These are phyloP conservation scores for Apiospora rasikravindrae DNA, from an alignment of 2,329 filamentous ascomycete genomes.

Conservation along the genomic window DNA sequence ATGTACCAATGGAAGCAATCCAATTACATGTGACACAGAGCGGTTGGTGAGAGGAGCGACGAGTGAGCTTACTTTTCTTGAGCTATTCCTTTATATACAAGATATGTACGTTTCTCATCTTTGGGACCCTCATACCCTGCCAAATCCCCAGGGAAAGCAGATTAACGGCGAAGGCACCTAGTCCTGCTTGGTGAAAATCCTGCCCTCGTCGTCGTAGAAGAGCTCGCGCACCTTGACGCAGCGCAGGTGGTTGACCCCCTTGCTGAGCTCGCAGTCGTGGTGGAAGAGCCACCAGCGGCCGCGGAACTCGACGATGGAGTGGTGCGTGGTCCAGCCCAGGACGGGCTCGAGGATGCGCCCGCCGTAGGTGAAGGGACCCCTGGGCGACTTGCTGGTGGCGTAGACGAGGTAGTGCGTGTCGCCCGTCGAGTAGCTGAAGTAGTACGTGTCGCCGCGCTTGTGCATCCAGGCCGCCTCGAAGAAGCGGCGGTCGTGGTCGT, in stretches of 20 bases:
- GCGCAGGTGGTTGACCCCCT: conserved; percentile 72
- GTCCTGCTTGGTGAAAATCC: conserved; percentile 56
- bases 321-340: conserved; percentile 81
- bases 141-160: neutral
- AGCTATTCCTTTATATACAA: neutral
- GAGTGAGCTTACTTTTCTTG: neutral
- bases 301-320: conserved; percentile 76
- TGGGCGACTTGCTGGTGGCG: conserved; percentile 66
- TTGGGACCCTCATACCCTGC: neutral
- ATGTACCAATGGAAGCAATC: neutral
- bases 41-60: neutral
- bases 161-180: too few species aligned
- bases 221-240: conserved; percentile 79
- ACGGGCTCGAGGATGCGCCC: conserved; percentile 78
- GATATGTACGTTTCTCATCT: neutral
- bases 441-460: conserved; percentile 71
- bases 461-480: conserved; percentile 85
- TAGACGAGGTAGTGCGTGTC: conserved; percentile 79
- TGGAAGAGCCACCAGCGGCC: conserved; percentile 78
- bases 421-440: conserved; percentile 79
- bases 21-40: neutral
- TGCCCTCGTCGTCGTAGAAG: conserved; percentile 70
- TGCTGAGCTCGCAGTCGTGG: conserved; percentile 73
- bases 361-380: conserved; percentile 75
- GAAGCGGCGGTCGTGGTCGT: conserved; percentile 77